These are phyloP conservation scores for Parmales sp. DNA, from an alignment of 108 stramenopile species.

Conservation along the genomic window DNA sequence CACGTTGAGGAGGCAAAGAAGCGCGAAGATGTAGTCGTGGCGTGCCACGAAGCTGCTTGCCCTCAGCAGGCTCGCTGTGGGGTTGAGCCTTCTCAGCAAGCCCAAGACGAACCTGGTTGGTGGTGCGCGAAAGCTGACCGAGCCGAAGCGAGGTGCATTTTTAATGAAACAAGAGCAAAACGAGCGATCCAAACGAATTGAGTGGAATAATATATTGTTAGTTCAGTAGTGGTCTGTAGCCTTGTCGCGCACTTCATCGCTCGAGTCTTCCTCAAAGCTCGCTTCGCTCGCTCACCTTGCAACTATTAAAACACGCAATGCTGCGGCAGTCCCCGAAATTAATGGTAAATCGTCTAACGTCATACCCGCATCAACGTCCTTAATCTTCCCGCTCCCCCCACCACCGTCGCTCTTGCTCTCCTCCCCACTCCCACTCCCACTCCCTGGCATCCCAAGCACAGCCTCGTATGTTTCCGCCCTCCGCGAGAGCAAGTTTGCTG, in stretches of 20 bases:
- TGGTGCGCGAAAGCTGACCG: slow-evolving; percentile 47
- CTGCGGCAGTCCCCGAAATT: slow-evolving; percentile 15
- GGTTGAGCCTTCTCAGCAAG: slow-evolving; percentile 35
- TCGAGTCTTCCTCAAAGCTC: no score
- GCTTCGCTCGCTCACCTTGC: no score
- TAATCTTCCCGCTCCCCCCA: background rate
- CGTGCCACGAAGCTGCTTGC: slow-evolving; percentile 31
- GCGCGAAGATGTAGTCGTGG: slow-evolving; percentile 45
- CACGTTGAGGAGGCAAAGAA: slow-evolving; percentile 40
- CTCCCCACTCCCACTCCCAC: slow-evolving; percentile 7
- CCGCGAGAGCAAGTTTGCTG: slow-evolving; percentile 27
- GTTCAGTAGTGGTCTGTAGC: no score
- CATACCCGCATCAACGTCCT: slow-evolving; percentile 1
- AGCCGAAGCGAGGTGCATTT: no score
- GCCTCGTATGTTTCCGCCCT: slow-evolving; percentile 22
- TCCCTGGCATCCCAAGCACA: slow-evolving; percentile 2
- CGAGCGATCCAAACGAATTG: no score
- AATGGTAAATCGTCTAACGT: slow-evolving; percentile 14
- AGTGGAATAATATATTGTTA: no score
- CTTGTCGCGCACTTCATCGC: no score
- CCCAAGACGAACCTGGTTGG: slow-evolving; percentile 35
- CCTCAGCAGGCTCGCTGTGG: slow-evolving; percentile 32
- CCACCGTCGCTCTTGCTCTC: slow-evolving; percentile 6
- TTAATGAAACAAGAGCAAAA: no score
- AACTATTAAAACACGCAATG: slow-evolving; percentile 31